Percentiles rank a stretch among this genome's conserved stretches.
Conservation (phyloP, 192 early-diverging fungal genomes). For the Coemansia sp. region DNA sequence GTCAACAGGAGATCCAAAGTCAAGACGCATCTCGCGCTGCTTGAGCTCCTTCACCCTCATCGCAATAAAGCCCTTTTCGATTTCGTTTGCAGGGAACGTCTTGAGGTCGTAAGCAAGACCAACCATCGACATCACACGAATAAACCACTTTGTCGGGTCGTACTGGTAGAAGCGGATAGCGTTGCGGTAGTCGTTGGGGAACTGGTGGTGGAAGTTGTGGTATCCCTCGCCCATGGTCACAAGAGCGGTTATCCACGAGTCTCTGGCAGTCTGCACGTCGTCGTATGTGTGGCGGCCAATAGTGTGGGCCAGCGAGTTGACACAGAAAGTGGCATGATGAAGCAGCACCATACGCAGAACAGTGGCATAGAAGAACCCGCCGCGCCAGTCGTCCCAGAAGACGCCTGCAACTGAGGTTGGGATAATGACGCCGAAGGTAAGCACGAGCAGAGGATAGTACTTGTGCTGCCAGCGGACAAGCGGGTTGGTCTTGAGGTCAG, state of each 20-base stretch:
- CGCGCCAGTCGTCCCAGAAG: slow-evolving; percentile 79
- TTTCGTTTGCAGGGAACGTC: slow-evolving; percentile 77
- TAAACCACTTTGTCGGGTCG: slow-evolving; percentile 86
- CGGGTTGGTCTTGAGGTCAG: slow-evolving; percentile 74
- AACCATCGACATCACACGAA: slow-evolving; percentile 56
- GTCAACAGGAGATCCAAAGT: slow-evolving; percentile 72
- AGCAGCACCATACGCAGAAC: slow-evolving; percentile 72
- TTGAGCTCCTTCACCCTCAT: slow-evolving; percentile 82
- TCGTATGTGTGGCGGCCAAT: slow-evolving; percentile 75
- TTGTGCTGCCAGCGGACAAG: slow-evolving; percentile 77
- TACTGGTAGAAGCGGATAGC: slow-evolving; percentile 61
- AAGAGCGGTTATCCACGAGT: slow-evolving; percentile 73
- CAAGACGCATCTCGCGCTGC: slow-evolving; percentile 58
- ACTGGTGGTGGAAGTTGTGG: slow-evolving; percentile 83
- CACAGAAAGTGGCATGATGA: slow-evolving; percentile 87
- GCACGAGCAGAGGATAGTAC: slow-evolving; percentile 69
- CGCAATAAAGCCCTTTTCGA: slow-evolving; percentile 70
- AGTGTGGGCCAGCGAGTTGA: slow-evolving; percentile 81
- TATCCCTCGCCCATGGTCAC: slow-evolving; percentile 75
- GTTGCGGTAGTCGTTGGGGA: slow-evolving; percentile 80
- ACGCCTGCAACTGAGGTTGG: slow-evolving; percentile 86
- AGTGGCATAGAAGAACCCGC: slow-evolving; percentile 78
- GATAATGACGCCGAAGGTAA: slow-evolving; percentile 73
- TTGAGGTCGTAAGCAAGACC: slow-evolving; percentile 74
- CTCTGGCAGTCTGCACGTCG: slow-evolving; percentile 74